These are phyloP conservation scores for Vanrija pseudolonga DNA, from an alignment of 1,284 basidiomycete genomes.

Conservation along the genomic window DNA sequence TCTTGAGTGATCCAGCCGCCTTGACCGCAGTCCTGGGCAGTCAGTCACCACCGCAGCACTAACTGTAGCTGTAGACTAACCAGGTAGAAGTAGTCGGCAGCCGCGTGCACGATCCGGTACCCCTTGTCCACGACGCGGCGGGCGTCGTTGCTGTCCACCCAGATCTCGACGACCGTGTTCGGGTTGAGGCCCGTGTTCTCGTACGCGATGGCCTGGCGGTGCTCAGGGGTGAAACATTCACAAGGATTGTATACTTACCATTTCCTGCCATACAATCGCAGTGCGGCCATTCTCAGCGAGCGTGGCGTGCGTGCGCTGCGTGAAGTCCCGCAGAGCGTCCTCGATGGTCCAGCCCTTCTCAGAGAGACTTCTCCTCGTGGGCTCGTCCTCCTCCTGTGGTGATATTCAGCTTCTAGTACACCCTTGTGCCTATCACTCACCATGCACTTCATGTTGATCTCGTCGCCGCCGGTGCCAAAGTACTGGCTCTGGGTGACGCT, in stretches of 20 bases:
- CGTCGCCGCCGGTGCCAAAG: slow-evolving; percentile 78
- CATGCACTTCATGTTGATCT: slow-evolving; percentile 70
- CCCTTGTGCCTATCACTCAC: slow-evolving; percentile 12
- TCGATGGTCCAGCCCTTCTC: slow-evolving; percentile 57
- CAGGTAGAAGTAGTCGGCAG: slow-evolving; percentile 73
- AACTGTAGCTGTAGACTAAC: slow-evolving; percentile 43
- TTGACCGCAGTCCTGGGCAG: slow-evolving; percentile 63
- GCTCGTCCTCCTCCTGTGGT: slow-evolving; percentile 51
- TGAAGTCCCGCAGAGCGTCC: slow-evolving; percentile 63
- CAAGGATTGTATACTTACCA: slow-evolving; percentile 51
- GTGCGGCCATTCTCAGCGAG: slow-evolving; percentile 55
- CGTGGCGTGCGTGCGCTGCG: slow-evolving; percentile 55
- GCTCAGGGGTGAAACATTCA: not conserved
- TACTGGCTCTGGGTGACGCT: slow-evolving; percentile 49
- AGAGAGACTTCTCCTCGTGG: slow-evolving; percentile 57
- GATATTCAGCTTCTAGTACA: not conserved
- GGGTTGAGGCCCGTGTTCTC: slow-evolving; percentile 59
- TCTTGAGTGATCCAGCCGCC: slow-evolving; percentile 68
- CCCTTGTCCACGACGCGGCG: slow-evolving; percentile 59
- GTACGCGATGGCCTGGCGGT: slow-evolving; percentile 58
- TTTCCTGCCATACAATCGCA: slow-evolving; percentile 65
- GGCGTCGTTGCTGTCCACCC: slow-evolving; percentile 65
- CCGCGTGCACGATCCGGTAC: slow-evolving; percentile 62
- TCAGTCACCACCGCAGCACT: too few relatives aligned
- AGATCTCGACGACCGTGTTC: slow-evolving; percentile 67